phyloP scores from a whole-genome alignment of 164 flowering plant species.

The Echeveria elegans region DNA sequence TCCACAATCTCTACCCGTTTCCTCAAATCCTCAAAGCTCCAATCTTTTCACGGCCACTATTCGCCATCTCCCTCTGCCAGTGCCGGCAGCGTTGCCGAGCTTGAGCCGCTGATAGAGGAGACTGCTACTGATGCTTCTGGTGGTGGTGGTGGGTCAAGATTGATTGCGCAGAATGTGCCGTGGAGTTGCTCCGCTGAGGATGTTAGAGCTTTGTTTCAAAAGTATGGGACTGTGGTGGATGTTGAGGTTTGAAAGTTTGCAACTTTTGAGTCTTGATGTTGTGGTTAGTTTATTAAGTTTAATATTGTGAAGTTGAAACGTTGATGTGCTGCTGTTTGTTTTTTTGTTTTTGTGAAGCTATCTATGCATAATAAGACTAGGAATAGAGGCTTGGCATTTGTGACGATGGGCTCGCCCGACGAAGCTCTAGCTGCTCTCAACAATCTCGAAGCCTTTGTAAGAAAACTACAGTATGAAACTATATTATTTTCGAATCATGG shows the following conservation, averaged over 20 bases:
- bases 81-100: background rate
- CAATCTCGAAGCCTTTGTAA: conserved; percentile 59
- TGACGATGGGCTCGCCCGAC: conserved; percentile 67
- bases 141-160: conserved; percentile 26
- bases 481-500: background rate
- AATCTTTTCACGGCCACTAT: background rate
- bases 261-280: background rate
- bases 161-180: conserved; percentile 71
- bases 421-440: conserved; percentile 64
- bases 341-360: conserved; percentile 28
- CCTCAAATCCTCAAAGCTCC: background rate
- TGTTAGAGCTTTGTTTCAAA: conserved; percentile 51
- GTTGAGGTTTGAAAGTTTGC: conserved; percentile 44
- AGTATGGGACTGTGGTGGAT: conserved; percentile 55
- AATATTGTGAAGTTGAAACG: background rate
- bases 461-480: conserved; percentile 13
- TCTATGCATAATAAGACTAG: conserved; percentile 57
- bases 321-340: conserved; percentile 9
- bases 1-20: conserved; percentile 4
- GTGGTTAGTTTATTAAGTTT: background rate
- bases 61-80: background rate
- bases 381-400: conserved; percentile 78
- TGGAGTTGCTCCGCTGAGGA: conserved; percentile 63
- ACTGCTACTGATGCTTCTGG: conserved; percentile 9
- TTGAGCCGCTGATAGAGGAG: background rate